Conservation (phyloP, 1,284 basidiomycete genomes). For the Ustilago shanxiensis region DNA sequence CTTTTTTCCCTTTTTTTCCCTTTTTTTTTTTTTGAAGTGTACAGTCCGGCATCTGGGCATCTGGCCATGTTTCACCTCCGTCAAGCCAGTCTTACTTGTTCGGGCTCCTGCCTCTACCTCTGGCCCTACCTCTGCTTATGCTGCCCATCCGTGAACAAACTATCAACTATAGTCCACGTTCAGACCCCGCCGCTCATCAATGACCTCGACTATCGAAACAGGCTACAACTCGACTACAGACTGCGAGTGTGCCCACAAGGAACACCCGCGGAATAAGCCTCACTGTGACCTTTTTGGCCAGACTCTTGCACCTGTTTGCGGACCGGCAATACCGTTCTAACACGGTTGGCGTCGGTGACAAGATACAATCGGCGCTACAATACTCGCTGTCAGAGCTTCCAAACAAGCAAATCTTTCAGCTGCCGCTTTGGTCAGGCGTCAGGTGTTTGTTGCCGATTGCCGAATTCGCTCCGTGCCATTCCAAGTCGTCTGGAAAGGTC, state of each 20-base stretch:
- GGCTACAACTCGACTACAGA: neutral
- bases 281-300: neutral
- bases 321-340: neutral
- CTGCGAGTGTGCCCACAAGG: neutral
- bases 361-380: neutral
- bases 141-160: neutral
- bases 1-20: too few relatives aligned
- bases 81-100: slow-evolving; percentile 11
- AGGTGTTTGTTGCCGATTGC: neutral
- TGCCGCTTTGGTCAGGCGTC: neutral
- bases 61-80: slow-evolving; percentile 17
- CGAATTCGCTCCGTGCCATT: neutral
- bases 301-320: neutral
- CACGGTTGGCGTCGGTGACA: neutral
- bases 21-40: neutral
- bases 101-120: neutral
- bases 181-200: neutral
- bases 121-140: neutral
- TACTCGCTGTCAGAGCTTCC: neutral
- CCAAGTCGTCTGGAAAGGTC: neutral
- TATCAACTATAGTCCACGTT: neutral
- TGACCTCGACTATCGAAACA: neutral
- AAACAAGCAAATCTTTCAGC: slow-evolving; percentile 1
- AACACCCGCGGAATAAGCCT: neutral
- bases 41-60: slow-evolving; percentile 2